These are phyloP conservation scores for Termitomyces sp. DNA, from an alignment of 768 basidiomycete genomes.

Conservation along the genomic window DNA sequence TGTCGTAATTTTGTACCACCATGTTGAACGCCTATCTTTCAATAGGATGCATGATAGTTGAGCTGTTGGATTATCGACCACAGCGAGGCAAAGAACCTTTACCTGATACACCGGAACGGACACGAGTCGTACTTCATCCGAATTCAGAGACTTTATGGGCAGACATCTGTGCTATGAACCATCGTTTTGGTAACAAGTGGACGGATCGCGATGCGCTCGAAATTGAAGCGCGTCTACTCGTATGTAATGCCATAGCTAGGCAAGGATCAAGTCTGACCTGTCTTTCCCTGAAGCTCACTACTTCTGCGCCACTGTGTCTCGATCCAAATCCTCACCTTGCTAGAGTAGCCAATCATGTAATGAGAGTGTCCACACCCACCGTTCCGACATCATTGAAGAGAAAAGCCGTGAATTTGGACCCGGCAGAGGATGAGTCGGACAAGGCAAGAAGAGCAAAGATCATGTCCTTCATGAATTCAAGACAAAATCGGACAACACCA, in stretches of 20 bases:
- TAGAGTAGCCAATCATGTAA: conserved; percentile 69
- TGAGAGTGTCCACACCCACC: conserved; percentile 69
- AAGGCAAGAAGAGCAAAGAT: conserved; percentile 70
- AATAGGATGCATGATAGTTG: conserved; percentile 80
- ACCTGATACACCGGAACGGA: conserved; percentile 53
- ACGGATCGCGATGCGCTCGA: conserved; percentile 71
- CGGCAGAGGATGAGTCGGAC: conserved; percentile 74
- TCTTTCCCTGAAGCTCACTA: conserved; percentile 51
- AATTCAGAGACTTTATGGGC: conserved; percentile 75
- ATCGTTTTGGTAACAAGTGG: conserved; percentile 53
- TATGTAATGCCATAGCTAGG: conserved; percentile 28
- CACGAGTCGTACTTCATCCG: conserved; percentile 73
- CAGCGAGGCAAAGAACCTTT: conserved; percentile 51
- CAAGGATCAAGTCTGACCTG: conserved; percentile 3
- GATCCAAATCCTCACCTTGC: conserved; percentile 75
- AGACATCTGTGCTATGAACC: conserved; percentile 68
- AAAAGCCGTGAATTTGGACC: conserved; percentile 64
- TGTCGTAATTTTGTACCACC: background rate
- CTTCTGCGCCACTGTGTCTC: conserved; percentile 70
- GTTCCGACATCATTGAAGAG: conserved; percentile 71
- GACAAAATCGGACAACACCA: conserved; percentile 41
- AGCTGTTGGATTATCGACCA: conserved; percentile 73
- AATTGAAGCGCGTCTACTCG: conserved; percentile 69
- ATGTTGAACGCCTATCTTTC: background rate
- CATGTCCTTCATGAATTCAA: conserved; percentile 74